Conservation (phyloP, 805 yeast species). For the Yarrowia hollandica region DNA sequence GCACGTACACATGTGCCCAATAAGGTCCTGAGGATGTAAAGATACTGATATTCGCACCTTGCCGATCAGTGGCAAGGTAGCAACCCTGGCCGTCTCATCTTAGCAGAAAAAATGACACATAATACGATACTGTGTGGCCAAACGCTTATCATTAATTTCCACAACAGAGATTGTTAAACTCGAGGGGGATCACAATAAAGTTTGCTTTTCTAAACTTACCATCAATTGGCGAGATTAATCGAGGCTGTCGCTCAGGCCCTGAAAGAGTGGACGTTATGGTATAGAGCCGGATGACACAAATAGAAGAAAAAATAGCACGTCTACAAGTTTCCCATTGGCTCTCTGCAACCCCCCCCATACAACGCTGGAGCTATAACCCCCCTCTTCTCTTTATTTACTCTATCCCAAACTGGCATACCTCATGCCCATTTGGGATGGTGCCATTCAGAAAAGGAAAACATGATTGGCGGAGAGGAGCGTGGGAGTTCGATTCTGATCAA, state of each 20-base stretch:
- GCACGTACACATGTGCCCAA: no score
- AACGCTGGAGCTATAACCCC: neutral
- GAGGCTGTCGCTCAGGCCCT: neutral
- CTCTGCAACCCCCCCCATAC: neutral
- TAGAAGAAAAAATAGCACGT: neutral
- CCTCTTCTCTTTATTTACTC: slow-evolving; percentile 5
- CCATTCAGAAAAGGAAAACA: slow-evolving; percentile 18
- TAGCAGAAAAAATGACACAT: no score
- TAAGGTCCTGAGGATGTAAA: no score
- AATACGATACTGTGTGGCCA: no score
- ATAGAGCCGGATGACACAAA: no score
- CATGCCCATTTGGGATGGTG: slow-evolving; percentile 19
- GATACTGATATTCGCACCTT: neutral
- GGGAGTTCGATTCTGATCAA: slow-evolving; percentile 8
- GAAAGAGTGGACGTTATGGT: no score
- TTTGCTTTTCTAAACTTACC: neutral
- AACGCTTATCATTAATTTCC: neutral
- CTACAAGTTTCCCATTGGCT: neutral
- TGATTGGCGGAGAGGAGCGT: slow-evolving; percentile 6
- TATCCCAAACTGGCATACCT: slow-evolving; percentile 14
- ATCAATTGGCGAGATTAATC: neutral
- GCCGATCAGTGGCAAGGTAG: neutral
- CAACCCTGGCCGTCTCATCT: no score
- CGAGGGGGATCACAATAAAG: neutral
- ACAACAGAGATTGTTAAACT: neutral